Percentiles rank a stretch among this genome's conserved stretches.
phyloP scores from a whole-genome alignment of 208 protist species.

The Zelonia costaricensis region DNA sequence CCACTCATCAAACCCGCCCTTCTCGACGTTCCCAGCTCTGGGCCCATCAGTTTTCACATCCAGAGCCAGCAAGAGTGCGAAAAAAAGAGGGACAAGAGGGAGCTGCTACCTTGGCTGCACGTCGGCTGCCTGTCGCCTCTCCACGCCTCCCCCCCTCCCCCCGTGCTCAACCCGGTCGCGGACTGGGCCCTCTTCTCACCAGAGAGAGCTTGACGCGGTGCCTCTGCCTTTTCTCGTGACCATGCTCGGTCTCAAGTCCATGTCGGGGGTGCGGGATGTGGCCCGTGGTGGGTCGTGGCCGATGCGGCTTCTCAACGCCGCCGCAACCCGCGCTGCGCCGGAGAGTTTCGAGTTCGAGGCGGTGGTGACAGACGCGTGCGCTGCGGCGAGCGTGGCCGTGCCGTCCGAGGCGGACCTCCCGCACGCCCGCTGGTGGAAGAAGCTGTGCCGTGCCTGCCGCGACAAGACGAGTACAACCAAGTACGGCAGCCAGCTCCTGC shows the following conservation, averaged over 20 bases:
- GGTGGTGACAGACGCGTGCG: conserved; percentile 65
- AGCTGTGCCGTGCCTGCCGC: conserved; percentile 77
- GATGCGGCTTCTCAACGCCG: conserved; percentile 39
- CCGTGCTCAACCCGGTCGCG: no score
- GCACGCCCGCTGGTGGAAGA: conserved; percentile 79
- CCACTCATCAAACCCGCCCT: no score
- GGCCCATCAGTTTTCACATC: no score
- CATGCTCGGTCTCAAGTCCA: conserved; percentile 71
- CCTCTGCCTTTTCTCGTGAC: not conserved
- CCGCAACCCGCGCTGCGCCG: conserved; percentile 26
- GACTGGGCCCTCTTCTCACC: no score
- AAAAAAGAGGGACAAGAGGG: no score
- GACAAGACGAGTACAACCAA: conserved; percentile 61
- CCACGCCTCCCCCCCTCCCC: no score
- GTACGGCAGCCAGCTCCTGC: conserved; percentile 67
- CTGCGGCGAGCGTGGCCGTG: conserved; percentile 43
- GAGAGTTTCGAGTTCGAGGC: conserved; percentile 66
- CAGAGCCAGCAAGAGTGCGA: no score
- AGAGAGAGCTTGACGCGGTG: no score
- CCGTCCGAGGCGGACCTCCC: conserved; percentile 50
- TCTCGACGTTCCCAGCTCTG: no score
- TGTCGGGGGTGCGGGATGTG: conserved; percentile 87
- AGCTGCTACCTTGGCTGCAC: no score
- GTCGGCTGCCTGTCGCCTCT: no score
- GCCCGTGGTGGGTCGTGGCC: conserved; percentile 41